A percentile compares a stretch with the other conserved stretches of the same genome.
These are phyloP conservation scores for Phyllosticta citrichinensis DNA, from an alignment of 2,329 filamentous ascomycete genomes.

Conservation along the genomic window DNA sequence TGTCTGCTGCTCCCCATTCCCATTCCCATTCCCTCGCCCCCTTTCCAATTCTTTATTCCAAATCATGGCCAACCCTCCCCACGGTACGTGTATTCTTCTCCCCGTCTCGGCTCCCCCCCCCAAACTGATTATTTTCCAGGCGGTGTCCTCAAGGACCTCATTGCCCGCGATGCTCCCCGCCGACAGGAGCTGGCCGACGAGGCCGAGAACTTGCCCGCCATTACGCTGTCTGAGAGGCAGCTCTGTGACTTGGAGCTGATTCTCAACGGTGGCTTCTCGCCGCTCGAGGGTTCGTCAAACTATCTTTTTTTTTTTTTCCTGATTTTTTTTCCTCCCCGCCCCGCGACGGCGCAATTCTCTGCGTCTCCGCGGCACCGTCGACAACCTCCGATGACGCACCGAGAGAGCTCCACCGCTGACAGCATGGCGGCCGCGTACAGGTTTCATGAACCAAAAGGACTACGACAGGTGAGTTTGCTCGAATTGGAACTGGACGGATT, in stretches of 20 bases:
- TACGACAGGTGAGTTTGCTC: conserved; percentile 66
- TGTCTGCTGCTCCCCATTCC: background rate
- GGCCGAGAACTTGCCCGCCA: conserved; percentile 74
- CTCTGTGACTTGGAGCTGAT: conserved; percentile 96
- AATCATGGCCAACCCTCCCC: conserved; percentile 42
- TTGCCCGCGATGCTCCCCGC: conserved; percentile 81
- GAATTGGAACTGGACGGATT: background rate
- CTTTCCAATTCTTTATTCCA: conserved; percentile 4
- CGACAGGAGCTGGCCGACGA: conserved; percentile 71
- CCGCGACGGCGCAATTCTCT: background rate
- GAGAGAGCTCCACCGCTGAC: conserved; percentile 13
- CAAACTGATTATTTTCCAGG: conserved; percentile 35
- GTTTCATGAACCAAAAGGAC: conserved; percentile 95
- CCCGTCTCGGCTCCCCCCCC: background rate
- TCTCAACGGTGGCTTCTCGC: conserved; percentile 94
- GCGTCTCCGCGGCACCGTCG: background rate
- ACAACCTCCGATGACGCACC: conserved; percentile 6
- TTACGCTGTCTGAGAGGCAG: conserved; percentile 83
- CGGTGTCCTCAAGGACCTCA: conserved; percentile 94
- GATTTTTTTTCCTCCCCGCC: background rate
- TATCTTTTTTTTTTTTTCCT: background rate
- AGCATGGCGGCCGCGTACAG: conserved; percentile 34
- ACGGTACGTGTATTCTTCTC: conserved; percentile 29
- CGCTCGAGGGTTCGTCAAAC: conserved; percentile 69
- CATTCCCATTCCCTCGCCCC: background rate